Evolutionary conservation across 768 basidiomycete species (phyloP), one percentile per base, ranked within the genome.

Genomic region (Grammothele lineata): DNA sequence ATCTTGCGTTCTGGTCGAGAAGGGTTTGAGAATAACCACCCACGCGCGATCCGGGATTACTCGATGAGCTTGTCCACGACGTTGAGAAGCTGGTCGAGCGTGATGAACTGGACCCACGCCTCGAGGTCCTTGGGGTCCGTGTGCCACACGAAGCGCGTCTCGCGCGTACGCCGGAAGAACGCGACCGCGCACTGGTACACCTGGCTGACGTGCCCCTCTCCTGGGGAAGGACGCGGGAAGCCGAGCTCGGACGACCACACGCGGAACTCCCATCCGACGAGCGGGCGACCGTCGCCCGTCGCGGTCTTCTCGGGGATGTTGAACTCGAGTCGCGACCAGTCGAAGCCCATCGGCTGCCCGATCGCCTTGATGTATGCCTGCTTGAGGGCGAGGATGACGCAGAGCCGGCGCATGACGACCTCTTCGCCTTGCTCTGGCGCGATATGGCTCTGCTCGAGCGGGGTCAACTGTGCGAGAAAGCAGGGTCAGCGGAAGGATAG

Each of bases 231-330:
- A 3, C 89, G 82, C 24, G 51, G 51, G 46, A 47, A 53, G 14
- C 84, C 86, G 14, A 91, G 74, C 44, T 79, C 77, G 12, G 85
- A 78, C 47, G 75, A 76, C 75, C 86, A 92, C 34, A 92, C 70
- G 7, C 90, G 78, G 65, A 92, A 91, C 62, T 92, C 90, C 90
- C 90, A 92, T 0, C 90, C 90, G 17, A 74, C 71, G 0, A 92
- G 70, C 1, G 78, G 76, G 36, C 78, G 75, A 4, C 80, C 79
- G 62, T 92, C 90, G 2, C 84, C 85, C 1, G 67, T 72, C 6
- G 83, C 85, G 3, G 66, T 72, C 51, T 78, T 69, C 30, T 75
- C 74, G 55, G 83, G 72, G 38, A 91, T 76, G 64, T 90, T 80
- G 71, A 90, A 89, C 55, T 91, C 86, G 51, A 92, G 79, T 2